phyloP scores from a whole-genome alignment of 441 rosid species.

The Viola pubescens region DNA sequence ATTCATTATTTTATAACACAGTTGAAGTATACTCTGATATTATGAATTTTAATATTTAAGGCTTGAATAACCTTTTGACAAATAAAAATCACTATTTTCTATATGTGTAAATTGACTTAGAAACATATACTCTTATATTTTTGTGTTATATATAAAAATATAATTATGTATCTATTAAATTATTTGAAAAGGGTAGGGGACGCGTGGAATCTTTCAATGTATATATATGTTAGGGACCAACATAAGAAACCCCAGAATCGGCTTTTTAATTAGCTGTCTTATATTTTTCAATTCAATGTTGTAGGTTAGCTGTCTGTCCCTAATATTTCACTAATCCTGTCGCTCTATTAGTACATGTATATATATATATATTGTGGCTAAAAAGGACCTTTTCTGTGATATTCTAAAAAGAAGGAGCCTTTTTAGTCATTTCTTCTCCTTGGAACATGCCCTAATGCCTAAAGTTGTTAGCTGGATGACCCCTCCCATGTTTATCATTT shows the following conservation, averaged over 20 bases:
- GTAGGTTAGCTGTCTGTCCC: conserved; percentile 20
- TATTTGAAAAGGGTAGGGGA: conserved; percentile 1
- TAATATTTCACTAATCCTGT: not conserved
- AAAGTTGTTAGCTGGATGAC: conserved; percentile 51
- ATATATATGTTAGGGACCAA: conserved; percentile 7
- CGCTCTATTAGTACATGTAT: not conserved
- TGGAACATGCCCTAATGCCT: conserved; percentile 51
- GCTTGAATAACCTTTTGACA: no score
- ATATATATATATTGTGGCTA: conserved; percentile 26
- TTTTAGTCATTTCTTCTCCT: conserved; percentile 39
- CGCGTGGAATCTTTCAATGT: conserved; percentile 25
- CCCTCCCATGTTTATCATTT: conserved; percentile 8
- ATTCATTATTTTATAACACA: no score
- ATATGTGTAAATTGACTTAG: no score
- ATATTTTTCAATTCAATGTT: not conserved
- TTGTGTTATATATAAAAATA: not conserved
- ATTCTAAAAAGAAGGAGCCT: conserved; percentile 36
- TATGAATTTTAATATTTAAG: no score
- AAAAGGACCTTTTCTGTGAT: conserved; percentile 73
- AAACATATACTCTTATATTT: not conserved
- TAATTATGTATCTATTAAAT: not conserved
- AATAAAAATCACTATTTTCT: no score
- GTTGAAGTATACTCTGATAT: no score
- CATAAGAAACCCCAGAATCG: conserved; percentile 5
- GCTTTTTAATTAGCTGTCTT: conserved; percentile 16